Evolutionary conservation across 306 rosid genomes (phyloP).

Genomic region (Sesbania bispinosa): DNA sequence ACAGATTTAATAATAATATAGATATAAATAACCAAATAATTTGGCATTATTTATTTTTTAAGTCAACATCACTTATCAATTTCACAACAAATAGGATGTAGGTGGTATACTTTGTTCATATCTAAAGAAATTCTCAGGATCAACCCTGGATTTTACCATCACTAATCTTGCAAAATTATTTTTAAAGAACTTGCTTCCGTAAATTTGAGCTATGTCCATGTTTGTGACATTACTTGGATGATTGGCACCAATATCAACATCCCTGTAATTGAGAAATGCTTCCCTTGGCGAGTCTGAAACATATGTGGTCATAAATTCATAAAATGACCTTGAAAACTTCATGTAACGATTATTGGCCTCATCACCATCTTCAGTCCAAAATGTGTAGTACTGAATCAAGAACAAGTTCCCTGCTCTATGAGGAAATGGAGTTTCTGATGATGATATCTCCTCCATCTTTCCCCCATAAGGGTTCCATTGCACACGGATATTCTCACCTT

Average conservation of each 20-base stretch:
- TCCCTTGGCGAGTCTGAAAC: slow-evolving; percentile 35
- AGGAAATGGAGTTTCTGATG: slow-evolving; percentile 41
- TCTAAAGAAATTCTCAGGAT: slow-evolving; percentile 32
- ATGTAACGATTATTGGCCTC: neutral
- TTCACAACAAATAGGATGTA: too few species aligned
- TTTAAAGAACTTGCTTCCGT: slow-evolving; percentile 26
- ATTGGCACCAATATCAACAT: slow-evolving; percentile 32
- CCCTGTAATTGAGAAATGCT: slow-evolving; percentile 41
- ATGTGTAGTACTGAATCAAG: slow-evolving; percentile 39
- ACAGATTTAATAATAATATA: too few species aligned
- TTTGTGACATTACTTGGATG: slow-evolving; percentile 19
- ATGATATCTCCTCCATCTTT: slow-evolving; percentile 32
- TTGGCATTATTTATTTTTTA: too few species aligned
- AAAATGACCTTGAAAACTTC: slow-evolving; percentile 26
- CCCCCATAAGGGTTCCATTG: slow-evolving; percentile 48
- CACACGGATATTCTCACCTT: slow-evolving; percentile 16
- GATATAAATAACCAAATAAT: too few species aligned
- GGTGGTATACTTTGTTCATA: slow-evolving; percentile 40
- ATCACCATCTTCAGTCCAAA: slow-evolving; percentile 30
- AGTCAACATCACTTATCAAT: too few species aligned
- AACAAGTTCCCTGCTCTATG: slow-evolving; percentile 37
- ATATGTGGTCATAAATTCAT: slow-evolving; percentile 25
- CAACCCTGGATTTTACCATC: slow-evolving; percentile 23
- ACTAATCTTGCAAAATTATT: slow-evolving; percentile 28
- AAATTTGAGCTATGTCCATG: neutral